Evolutionary conservation across 228 moss, liverwort and hornwort species (phyloP).

Genomic region (Sphagnum magellanicum): DNA sequence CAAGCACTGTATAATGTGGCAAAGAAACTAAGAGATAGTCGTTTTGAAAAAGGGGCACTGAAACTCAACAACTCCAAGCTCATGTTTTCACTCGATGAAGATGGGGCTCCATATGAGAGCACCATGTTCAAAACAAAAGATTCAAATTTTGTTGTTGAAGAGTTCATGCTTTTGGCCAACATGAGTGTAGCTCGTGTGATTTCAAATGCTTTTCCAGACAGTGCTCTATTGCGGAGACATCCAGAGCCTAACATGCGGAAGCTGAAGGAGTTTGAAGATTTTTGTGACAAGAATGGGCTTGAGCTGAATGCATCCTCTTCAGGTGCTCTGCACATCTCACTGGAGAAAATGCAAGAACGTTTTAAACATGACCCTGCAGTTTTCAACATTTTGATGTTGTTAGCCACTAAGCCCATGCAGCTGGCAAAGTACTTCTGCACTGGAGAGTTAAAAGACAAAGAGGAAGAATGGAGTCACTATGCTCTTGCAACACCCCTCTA

Average conservation of each 20-base stretch:
- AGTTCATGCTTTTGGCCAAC: slow-evolving; percentile 57
- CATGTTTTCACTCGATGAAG: slow-evolving; percentile 39
- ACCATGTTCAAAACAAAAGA: slow-evolving; percentile 39
- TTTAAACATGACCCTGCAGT: slow-evolving; percentile 39
- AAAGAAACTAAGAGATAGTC: slow-evolving; percentile 27
- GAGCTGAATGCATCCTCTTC: slow-evolving; percentile 42
- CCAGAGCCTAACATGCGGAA: slow-evolving; percentile 50
- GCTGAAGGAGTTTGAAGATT: slow-evolving; percentile 49
- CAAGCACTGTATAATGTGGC: slow-evolving; percentile 45
- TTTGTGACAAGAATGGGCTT: slow-evolving; percentile 43
- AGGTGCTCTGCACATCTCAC: slow-evolving; percentile 42
- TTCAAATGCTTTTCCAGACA: slow-evolving; percentile 47
- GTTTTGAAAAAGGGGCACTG: slow-evolving; percentile 53
- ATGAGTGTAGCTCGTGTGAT: slow-evolving; percentile 52
- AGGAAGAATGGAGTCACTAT: slow-evolving; percentile 56
- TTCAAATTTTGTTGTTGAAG: slow-evolving; percentile 52
- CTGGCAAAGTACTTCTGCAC: slow-evolving; percentile 60
- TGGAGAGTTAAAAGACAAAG: slow-evolving; percentile 41
- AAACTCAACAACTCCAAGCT: slow-evolving; percentile 42
- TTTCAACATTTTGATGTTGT: slow-evolving; percentile 45
- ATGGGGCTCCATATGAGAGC: slow-evolving; percentile 45
- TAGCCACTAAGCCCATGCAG: slow-evolving; percentile 61
- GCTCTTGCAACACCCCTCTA: slow-evolving; percentile 48
- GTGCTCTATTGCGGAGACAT: slow-evolving; percentile 43
- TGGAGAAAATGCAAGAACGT: slow-evolving; percentile 37